Base-by-base conservation (phyloP, 129 eudicot genomes). In the Flaveria robusta region DNA sequence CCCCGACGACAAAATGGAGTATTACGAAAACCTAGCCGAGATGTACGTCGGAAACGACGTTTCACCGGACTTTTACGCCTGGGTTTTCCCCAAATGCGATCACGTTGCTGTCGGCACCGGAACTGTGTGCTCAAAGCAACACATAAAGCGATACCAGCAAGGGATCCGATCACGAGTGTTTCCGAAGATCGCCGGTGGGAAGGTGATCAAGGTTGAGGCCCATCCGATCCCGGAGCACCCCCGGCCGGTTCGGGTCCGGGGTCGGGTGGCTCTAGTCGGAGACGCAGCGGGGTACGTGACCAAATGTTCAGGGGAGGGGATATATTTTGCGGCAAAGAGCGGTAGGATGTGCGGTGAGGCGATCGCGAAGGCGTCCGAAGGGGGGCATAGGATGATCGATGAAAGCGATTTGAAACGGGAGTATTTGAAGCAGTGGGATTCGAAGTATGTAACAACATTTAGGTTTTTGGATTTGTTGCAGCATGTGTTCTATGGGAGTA, bases 171-270 rank as follows among this genome's bases (percentile, higher is more conserved):
- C 83, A 2, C 65, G 98, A 9, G 98, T 96, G 8, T 70, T 71
- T 3, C 91, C 89, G 42, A 93, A 93, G 55, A 93, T 93, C 41
- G 71, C 85, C 0, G 98, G 98, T 10, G 98, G 98, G 39, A 87
- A 80, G 51, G 93, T 93, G 71, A 93, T 93, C 65, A 81, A 96
- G 10, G 96, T 93, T 2, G 98, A 93, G 73, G 98, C 98, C 6
- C 97, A 93, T 54, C 98, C 98, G 0, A 93, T 93, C 20, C 97
- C 98, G 2, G 98, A 93, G 50, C 98, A 93, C 85, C 98, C 98
- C 0, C 84, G 98, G 2, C 98, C 98, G 0, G 81, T 81, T 19
- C 76, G 98, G 3, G 83, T 93, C 23, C 82, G 86, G 0, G 97
- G 87, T 12, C 62, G 97, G 64, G 98, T 91, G 58, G 98, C 97